Conservation (phyloP, 169 alveolate genomes). For the Plasmodium relictum region DNA sequence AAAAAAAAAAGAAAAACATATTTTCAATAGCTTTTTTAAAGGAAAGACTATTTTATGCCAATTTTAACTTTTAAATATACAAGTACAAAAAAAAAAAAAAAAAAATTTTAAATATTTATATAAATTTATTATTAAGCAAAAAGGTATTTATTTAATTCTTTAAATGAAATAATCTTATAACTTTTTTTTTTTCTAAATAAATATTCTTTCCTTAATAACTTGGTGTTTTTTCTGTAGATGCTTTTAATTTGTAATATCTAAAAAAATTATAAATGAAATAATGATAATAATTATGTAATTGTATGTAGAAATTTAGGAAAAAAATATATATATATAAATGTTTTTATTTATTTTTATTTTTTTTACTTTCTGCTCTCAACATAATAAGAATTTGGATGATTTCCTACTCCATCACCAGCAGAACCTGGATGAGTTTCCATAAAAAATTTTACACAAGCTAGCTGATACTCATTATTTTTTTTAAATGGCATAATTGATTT, state of each 20-base stretch:
- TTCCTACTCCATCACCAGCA: constrained; percentile 92
- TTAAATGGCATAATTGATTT: constrained; percentile 84
- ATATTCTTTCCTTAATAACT: neutral
- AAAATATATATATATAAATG: constrained; percentile 1
- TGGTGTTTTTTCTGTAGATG: constrained; percentile 17
- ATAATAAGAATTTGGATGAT: constrained; percentile 91
- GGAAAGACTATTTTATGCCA: neutral
- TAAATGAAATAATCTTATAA: neutral
- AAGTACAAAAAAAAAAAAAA: neutral
- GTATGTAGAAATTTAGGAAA: neutral
- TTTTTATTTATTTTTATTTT: neutral
- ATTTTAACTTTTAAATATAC: neutral
- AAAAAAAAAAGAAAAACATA: neutral
- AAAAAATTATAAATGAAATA: neutral
- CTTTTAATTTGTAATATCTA: constrained; percentile 67
- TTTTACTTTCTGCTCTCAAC: constrained; percentile 82
- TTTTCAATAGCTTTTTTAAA: neutral
- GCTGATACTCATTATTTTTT: constrained; percentile 88
- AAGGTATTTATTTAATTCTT: neutral
- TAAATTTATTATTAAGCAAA: neutral
- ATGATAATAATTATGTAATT: neutral
- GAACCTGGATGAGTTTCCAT: constrained; percentile 89
- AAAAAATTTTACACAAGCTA: constrained; percentile 91
- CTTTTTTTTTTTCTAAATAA: neutral
- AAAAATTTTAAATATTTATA: neutral